Evolutionary conservation across 108 stramenopile species (phyloP), one percentile per base, ranked within the genome.

Genomic region (Pseudonitzschia delicatissima): DNA sequence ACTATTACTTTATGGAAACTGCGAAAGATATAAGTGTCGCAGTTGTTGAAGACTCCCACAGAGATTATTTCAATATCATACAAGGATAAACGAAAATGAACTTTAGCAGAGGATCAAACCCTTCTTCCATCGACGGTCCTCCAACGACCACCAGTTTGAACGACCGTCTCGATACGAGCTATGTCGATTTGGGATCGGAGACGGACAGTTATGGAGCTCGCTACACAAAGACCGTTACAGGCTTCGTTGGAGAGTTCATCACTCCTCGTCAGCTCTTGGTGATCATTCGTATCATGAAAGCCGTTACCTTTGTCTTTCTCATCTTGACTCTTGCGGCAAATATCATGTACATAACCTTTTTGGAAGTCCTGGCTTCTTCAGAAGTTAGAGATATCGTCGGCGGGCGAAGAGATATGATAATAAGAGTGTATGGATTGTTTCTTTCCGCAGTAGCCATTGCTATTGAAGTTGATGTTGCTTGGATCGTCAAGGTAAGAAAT

Each of bases 201-300:
- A 76, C 70, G 29, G 29, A 67, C 8, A 69, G 78, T 1, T 42
- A 55, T 26, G 37, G 27, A 23, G 78, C 77, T 26, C 57, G 60
- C 20, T 36, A 75, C 18, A 74, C 70, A 20, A 68, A 68, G 42
- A 25, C 52, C 25, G 69, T 83, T 31, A 70, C 72, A 26, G 34
- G 23, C 0, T 68, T 71, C 18, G 74, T 78, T 1, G 74, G 82
- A 8, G 21, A 50, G 9, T 51, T 66, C 18, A 78, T 88, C 37
- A 76, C 78, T 1, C 90, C 90, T 3, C 72, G 86, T 35, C 85
- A 77, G 49, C 74, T 92, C 21, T 71, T 92, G 27, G 80, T 81
- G 13, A 66, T 83, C 3, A 62, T 92, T 15, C 82, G 87, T 4
- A 57, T 92, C 48, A 67, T 92, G 9, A 88, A 88, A 61, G 84